Conservation (phyloP, 371 early-diverging fungal genomes). For the Mortierella sp. region DNA sequence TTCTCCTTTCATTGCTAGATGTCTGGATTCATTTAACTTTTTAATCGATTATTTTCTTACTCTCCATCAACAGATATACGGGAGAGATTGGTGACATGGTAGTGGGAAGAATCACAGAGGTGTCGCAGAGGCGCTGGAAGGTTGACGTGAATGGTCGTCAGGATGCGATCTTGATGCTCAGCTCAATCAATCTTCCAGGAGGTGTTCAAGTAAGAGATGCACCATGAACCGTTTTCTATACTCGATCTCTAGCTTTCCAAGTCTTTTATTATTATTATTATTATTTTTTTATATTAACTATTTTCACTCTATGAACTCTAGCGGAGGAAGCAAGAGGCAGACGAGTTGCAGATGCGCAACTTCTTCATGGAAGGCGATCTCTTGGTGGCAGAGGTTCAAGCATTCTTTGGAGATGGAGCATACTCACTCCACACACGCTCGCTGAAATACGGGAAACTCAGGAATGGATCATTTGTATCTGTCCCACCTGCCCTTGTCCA, state of each 20-base stretch:
- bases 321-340: conserved; percentile 97
- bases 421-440: conserved; percentile 95
- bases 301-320: conserved; percentile 32
- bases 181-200: conserved; percentile 97
- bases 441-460: conserved; percentile 96
- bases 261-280: background rate
- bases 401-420: conserved; percentile 89
- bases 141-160: conserved; percentile 93
- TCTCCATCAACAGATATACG: conserved; percentile 63
- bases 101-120: conserved; percentile 95
- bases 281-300: background rate
- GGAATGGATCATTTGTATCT: conserved; percentile 88
- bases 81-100: conserved; percentile 99
- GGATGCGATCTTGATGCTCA: conserved; percentile 91
- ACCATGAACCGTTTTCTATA: background rate
- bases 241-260: background rate
- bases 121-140: conserved; percentile 95
- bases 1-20: background rate
- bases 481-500: conserved; percentile 91
- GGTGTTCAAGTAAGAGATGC: conserved; percentile 82
- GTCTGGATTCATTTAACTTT: background rate
- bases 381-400: conserved; percentile 97
- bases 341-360: conserved; percentile 98
- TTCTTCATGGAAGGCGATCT: conserved; percentile 97
- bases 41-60: background rate